Conservation (phyloP, 345 rosid genomes). For the Eucalyptus regnans region DNA sequence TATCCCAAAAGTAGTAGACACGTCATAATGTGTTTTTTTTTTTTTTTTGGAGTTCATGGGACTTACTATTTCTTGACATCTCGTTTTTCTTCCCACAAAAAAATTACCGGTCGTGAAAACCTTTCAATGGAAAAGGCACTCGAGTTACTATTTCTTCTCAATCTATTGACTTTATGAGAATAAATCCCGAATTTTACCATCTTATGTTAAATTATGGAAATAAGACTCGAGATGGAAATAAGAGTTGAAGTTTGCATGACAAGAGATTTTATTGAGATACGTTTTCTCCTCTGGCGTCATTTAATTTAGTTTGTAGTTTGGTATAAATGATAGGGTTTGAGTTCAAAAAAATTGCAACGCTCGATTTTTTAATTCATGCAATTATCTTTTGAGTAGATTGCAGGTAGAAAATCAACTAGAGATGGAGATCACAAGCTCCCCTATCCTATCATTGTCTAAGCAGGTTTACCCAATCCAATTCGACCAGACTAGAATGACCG, state of each 20-base stretch:
- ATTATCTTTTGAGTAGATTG: background rate
- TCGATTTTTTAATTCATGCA: background rate
- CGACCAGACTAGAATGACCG: background rate
- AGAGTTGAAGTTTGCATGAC: background rate
- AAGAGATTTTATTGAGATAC: background rate
- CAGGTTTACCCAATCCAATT: background rate
- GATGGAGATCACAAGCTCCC: background rate
- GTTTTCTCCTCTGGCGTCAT: background rate
- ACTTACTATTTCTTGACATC: background rate
- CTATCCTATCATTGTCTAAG: background rate
- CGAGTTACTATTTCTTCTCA: background rate
- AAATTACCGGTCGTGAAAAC: background rate
- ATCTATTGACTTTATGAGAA: background rate
- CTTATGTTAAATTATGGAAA: background rate
- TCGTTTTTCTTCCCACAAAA: background rate
- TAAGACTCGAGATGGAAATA: background rate
- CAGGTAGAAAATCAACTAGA: background rate
- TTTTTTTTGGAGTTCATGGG: background rate
- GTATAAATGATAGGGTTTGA: no score
- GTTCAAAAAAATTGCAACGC: no score
- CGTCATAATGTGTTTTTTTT: background rate
- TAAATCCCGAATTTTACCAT: background rate
- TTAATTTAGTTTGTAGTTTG: background rate
- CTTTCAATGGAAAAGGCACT: background rate
- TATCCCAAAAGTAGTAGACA: background rate